These are phyloP conservation scores for Beauveria sp. DNA, from an alignment of 2,329 filamentous ascomycete species.

Conservation along the genomic window DNA sequence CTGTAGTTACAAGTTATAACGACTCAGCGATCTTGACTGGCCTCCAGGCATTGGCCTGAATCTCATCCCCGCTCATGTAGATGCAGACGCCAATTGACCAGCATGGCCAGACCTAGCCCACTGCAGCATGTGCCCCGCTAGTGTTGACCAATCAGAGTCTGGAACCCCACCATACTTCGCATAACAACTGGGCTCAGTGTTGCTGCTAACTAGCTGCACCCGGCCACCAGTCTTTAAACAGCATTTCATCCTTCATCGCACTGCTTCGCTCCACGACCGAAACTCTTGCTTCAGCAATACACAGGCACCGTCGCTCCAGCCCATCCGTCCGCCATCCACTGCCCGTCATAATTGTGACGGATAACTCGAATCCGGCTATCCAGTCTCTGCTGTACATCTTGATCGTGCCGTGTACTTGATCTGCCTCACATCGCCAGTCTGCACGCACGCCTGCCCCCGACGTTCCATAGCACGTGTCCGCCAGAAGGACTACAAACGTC, in stretches of 20 bases:
- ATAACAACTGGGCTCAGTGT: constrained; percentile 2
- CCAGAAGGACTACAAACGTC: background rate
- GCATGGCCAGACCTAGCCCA: background rate
- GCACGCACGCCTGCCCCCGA: background rate
- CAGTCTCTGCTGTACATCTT: background rate
- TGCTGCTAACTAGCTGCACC: background rate
- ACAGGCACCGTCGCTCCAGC: background rate
- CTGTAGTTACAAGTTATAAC: too few species aligned
- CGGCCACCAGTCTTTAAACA: constrained; percentile 3
- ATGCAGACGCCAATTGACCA: background rate
- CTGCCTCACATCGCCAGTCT: background rate
- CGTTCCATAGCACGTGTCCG: background rate
- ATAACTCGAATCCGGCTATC: background rate
- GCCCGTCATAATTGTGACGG: background rate
- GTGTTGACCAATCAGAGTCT: background rate
- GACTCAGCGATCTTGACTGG: too few species aligned
- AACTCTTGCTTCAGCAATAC: background rate
- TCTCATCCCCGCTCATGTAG: background rate
- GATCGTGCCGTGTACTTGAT: background rate
- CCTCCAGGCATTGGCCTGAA: constrained; percentile 2
- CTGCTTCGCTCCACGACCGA: background rate
- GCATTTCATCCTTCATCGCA: constrained; percentile 2
- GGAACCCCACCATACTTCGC: background rate
- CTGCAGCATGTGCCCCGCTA: background rate
- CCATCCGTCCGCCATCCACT: background rate